Evolutionary conservation across 257 asterid genomes (phyloP).

Genomic region (Primulina eburnea): DNA sequence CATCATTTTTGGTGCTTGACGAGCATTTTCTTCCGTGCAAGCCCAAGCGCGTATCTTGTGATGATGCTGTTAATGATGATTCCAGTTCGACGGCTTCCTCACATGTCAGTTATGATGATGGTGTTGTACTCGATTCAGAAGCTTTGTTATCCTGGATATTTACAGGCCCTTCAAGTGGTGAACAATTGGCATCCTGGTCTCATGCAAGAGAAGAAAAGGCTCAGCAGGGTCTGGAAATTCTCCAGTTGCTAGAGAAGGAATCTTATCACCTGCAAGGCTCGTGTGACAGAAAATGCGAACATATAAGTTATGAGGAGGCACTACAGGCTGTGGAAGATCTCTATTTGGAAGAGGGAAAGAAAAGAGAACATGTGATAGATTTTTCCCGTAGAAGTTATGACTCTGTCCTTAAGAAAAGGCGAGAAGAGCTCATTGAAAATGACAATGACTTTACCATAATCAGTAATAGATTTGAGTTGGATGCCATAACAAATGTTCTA

Average conservation of each 20-base stretch:
- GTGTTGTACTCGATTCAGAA: conserved; percentile 59
- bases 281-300: conserved; percentile 89
- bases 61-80: conserved; percentile 31
- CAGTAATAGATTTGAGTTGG: conserved; percentile 69
- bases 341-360: conserved; percentile 84
- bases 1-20: conserved; percentile 61
- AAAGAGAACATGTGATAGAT: conserved; percentile 58
- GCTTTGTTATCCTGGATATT: conserved; percentile 87
- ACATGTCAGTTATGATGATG: conserved; percentile 40
- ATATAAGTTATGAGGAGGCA: conserved; percentile 78
- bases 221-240: conserved; percentile 65
- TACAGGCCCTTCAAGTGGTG: conserved; percentile 67
- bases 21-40: conserved; percentile 61
- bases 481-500: conserved; percentile 77
- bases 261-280: conserved; percentile 69
- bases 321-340: conserved; percentile 81
- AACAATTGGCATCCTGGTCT: conserved; percentile 66
- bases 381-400: conserved; percentile 60
- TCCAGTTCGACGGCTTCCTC: conserved; percentile 35
- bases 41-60: conserved; percentile 32
- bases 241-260: conserved; percentile 82
- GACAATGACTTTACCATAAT: conserved; percentile 46
- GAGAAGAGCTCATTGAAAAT: conserved; percentile 64
- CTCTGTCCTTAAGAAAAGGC: conserved; percentile 66
- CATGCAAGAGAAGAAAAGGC: conserved; percentile 65